Evolutionary conservation across 202 grass and related monocot genomes (phyloP).

Genomic region (Musa balbisiana): DNA sequence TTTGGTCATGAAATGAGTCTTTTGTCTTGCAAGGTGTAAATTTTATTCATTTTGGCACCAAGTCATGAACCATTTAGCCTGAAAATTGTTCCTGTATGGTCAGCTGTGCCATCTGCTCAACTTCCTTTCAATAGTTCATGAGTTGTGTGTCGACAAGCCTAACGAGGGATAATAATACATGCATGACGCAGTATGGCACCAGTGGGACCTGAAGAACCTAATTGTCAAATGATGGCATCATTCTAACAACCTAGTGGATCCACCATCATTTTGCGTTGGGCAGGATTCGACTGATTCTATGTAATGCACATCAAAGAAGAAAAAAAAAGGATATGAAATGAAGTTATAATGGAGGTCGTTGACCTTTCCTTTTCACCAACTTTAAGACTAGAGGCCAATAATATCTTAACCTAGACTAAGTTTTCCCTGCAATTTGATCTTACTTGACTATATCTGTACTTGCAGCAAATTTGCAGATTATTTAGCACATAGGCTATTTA

Average conservation of each 20-base stretch:
- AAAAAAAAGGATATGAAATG: background rate
- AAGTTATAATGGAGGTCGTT: slow-evolving; percentile 2
- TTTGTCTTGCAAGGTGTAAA: background rate
- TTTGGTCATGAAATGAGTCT: background rate
- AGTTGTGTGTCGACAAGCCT: background rate
- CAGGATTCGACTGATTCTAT: background rate
- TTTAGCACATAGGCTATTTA: background rate
- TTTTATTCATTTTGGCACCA: background rate
- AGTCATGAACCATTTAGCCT: background rate
- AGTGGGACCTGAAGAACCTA: background rate
- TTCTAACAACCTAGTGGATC: slow-evolving; percentile 1
- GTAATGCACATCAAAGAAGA: background rate
- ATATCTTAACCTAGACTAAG: no score
- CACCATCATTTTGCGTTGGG: background rate
- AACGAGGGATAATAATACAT: background rate
- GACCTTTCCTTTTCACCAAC: background rate
- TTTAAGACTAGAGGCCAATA: background rate
- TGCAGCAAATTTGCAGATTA: background rate
- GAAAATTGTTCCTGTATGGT: background rate
- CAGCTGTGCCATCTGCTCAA: background rate
- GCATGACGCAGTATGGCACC: background rate
- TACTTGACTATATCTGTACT: no score
- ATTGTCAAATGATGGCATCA: background rate
- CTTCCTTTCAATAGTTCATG: background rate
- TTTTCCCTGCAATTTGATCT: no score